These are phyloP conservation scores for Emericellopsis atlantica DNA, from an alignment of 2,329 filamentous ascomycete species.

Conservation along the genomic window DNA sequence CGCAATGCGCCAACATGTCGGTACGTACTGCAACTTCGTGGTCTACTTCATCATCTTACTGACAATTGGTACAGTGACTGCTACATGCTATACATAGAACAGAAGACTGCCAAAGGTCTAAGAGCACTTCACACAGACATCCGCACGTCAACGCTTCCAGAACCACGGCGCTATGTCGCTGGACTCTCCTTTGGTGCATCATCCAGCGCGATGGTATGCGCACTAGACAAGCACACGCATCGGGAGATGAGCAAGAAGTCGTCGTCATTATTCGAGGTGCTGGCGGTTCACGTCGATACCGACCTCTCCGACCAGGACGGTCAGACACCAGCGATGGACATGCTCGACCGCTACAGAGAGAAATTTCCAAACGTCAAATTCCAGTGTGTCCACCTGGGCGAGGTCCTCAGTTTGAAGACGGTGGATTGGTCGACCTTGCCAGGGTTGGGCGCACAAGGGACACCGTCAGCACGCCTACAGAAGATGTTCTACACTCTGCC, in stretches of 20 bases:
- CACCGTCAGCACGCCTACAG: constrained; percentile 26
- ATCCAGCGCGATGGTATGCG: constrained; percentile 63
- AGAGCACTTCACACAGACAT: constrained; percentile 37
- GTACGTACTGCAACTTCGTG: constrained; percentile 9
- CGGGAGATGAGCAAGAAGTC: constrained; percentile 53
- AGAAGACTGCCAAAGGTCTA: constrained; percentile 67
- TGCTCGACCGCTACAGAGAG: constrained; percentile 40
- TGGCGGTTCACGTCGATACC: constrained; percentile 43
- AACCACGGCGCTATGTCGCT: constrained; percentile 45
- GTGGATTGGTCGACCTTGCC: constrained; percentile 42
- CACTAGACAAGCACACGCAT: constrained; percentile 53
- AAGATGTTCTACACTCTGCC: constrained; percentile 47
- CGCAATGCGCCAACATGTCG: constrained; percentile 18
- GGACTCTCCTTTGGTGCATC: constrained; percentile 76
- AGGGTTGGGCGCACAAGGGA: constrained; percentile 6
- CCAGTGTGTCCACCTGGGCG: constrained; percentile 48
- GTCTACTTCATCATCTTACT: neutral
- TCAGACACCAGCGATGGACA: constrained; percentile 20
- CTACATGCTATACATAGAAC: constrained; percentile 64
- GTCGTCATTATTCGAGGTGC: constrained; percentile 54
- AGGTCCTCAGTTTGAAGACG: constrained; percentile 37
- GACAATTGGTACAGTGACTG: constrained; percentile 33
- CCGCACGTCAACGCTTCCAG: constrained; percentile 18
- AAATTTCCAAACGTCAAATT: constrained; percentile 57
- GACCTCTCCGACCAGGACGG: constrained; percentile 13